phyloP scores from a whole-genome alignment of 2,329 filamentous ascomycete species.

The Plenodomus tracheiphilus region DNA sequence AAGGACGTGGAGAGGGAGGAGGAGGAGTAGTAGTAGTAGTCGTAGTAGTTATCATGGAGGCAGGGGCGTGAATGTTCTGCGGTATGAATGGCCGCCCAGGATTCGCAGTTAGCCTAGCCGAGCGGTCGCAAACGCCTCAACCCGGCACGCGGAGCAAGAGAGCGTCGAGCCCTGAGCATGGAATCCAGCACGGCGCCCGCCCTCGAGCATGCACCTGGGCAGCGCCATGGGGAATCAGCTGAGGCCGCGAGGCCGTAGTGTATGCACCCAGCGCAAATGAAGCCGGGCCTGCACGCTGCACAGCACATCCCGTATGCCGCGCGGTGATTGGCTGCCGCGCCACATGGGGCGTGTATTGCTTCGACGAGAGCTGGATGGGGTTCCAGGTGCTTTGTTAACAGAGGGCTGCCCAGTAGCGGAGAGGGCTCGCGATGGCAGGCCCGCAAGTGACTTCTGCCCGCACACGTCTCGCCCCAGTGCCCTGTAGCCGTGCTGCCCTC shows the following conservation, averaged over 20 bases:
- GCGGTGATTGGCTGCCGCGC: slow-evolving; percentile 14
- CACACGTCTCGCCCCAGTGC: neutral
- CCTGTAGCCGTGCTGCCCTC: slow-evolving; percentile 1
- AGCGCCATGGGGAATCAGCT: neutral
- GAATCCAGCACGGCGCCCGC: slow-evolving; percentile 8
- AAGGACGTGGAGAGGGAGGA: neutral
- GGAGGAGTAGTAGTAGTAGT: neutral
- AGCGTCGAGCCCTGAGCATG: slow-evolving; percentile 4
- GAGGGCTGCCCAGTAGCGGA: slow-evolving; percentile 7
- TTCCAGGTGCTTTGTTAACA: slow-evolving; percentile 18
- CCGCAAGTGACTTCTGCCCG: slow-evolving; percentile 6
- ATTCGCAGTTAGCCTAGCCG: too few species aligned
- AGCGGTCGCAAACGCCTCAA: neutral
- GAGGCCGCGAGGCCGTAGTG: too few species aligned
- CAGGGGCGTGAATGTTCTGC: neutral
- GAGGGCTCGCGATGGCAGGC: slow-evolving; percentile 6
- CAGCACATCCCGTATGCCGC: slow-evolving; percentile 4
- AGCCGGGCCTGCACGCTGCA: slow-evolving; percentile 13
- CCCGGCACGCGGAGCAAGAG: slow-evolving; percentile 17
- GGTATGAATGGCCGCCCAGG: too few species aligned
- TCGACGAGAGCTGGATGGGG: slow-evolving; percentile 17
- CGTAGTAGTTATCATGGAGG: too few species aligned
- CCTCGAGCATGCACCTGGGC: neutral
- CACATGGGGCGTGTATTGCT: slow-evolving; percentile 16
- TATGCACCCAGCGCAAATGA: slow-evolving; percentile 13